Evolutionary conservation across 768 basidiomycete species (phyloP), one percentile per base, ranked within the genome.

Genomic region (Lactifluus echinatus): DNA sequence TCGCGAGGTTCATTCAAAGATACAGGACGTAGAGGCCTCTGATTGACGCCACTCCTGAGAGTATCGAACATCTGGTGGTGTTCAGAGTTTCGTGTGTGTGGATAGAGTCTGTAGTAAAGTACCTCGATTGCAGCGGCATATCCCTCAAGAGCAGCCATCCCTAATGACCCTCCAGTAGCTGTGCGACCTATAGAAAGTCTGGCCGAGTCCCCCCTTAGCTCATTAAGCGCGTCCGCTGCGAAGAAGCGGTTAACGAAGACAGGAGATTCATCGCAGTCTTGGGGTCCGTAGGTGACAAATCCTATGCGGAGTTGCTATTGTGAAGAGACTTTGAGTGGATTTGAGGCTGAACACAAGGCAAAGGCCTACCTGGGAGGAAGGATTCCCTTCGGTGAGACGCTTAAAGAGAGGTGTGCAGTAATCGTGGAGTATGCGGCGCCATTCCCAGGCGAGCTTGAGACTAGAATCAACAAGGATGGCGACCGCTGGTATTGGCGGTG

Each of bases 211-310:
- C 59, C 64, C 33, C 61, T 60, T 11, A 67, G 45, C 26, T 66
- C 60, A n/a, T 44, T 50, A 31, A 40, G 19, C 15, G 52, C 34
- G 36, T 23, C 26, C 19, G 12, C n/a, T 14, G 56, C 24, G 48
- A 68, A 67, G 48, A 57, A 64, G 11, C 64, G 61, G 19, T 55
- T 63, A 24, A 59, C 53, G 26, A 66, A 40, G 34, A 68, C 29
- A 15, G 67, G 67, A 2, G 55, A 48, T 14, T 42, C 57, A 31
- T 33, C 49, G 8, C 55, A 47, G 42, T 67, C 45, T 4, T 56
- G 33, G 34, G 60, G 59, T 7, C 63, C 67, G 24, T 68, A 68
- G 11, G 66, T 61, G 40, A 68, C 55, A 33, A 65, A 53, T 28
- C 61, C 66, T 14, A 67, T 31, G 17, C 59, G 58, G 21, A 64